A percentile compares a stretch with the other conserved stretches of the same genome.
Conservation (phyloP, 768 basidiomycete genomes). For the Kondoa malvinella region DNA sequence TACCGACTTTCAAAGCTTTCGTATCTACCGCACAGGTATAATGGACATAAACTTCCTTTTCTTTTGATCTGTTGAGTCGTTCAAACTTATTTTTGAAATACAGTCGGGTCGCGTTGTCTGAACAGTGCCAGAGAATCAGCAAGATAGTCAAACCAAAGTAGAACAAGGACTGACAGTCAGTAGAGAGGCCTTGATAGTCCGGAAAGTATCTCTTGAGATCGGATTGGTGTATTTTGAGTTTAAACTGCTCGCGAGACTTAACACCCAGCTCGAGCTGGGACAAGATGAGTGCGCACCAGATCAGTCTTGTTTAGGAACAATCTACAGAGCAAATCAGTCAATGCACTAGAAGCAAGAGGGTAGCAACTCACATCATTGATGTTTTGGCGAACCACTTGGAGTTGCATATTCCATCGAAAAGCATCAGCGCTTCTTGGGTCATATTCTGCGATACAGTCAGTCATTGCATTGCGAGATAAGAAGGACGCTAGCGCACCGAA, state of each 20-base stretch:
- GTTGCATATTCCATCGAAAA: constrained; percentile 63
- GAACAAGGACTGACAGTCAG: constrained; percentile 5
- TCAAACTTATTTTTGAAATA: constrained; percentile 64
- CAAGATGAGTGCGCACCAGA: constrained; percentile 29
- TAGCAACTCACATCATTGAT: constrained; percentile 37
- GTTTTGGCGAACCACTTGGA: constrained; percentile 51
- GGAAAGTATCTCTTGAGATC: constrained; percentile 36
- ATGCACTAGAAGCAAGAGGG: not conserved
- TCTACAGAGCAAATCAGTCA: not conserved
- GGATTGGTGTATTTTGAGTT: constrained; percentile 46
- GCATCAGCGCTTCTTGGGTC: constrained; percentile 54
- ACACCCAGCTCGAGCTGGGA: no score
- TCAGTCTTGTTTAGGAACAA: constrained; percentile 46
- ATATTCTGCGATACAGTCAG: constrained; percentile 42
- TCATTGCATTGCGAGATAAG: not conserved
- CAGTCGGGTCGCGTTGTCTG: constrained; percentile 58
- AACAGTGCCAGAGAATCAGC: not conserved
- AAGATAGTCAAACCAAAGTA: not conserved
- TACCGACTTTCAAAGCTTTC: constrained; percentile 22
- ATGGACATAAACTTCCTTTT: constrained; percentile 24
- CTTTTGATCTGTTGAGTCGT: constrained; percentile 69
- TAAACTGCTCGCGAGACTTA: no score
- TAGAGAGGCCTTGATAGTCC: constrained; percentile 30
- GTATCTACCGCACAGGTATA: constrained; percentile 24
- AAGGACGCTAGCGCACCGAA: constrained; percentile 12